Percentiles rank a stretch among this genome's conserved stretches.
phyloP scores from a whole-genome alignment of 148 eudicot species.

The Polygonum maritimum region DNA sequence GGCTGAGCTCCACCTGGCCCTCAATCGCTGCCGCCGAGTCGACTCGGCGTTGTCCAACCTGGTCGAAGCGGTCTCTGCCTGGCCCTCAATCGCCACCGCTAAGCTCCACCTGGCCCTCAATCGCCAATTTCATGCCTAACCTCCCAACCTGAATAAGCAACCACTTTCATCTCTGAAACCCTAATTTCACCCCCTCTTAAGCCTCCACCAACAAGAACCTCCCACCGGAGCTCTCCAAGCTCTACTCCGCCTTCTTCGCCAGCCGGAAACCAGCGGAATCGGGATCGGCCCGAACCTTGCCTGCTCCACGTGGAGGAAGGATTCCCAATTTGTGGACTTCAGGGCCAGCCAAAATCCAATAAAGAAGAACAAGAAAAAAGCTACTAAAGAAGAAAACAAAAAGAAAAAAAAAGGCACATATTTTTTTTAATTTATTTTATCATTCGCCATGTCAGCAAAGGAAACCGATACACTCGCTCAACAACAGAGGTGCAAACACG shows the following conservation, averaged over 20 bases:
- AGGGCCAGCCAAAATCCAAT: constrained; percentile 7
- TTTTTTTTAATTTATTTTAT: too few species aligned
- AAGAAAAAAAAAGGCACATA: too few species aligned
- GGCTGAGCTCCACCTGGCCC: constrained; percentile 55
- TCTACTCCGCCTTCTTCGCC: neutral
- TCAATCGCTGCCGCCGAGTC: constrained; percentile 41
- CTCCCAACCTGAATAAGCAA: neutral
- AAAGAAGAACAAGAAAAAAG: too few species aligned
- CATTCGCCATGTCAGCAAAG: too few species aligned
- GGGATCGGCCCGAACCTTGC: neutral
- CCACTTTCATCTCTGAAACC: constrained; percentile 2
- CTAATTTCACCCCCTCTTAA: neutral
- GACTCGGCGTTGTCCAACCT: constrained; percentile 62
- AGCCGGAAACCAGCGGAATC: neutral
- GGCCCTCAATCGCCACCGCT: too few species aligned
- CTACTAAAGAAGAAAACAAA: too few species aligned
- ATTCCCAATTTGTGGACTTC: neutral
- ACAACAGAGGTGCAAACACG: too few species aligned
- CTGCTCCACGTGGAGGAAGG: neutral
- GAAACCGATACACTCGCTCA: too few species aligned
- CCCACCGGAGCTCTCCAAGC: neutral
- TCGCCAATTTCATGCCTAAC: neutral
- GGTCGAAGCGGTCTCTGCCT: constrained; percentile 54
- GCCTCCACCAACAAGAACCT: neutral
- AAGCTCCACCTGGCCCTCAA: too few species aligned